phyloP scores from a whole-genome alignment of 2,329 filamentous ascomycete genomes.

The Cladosporium colombiae region DNA sequence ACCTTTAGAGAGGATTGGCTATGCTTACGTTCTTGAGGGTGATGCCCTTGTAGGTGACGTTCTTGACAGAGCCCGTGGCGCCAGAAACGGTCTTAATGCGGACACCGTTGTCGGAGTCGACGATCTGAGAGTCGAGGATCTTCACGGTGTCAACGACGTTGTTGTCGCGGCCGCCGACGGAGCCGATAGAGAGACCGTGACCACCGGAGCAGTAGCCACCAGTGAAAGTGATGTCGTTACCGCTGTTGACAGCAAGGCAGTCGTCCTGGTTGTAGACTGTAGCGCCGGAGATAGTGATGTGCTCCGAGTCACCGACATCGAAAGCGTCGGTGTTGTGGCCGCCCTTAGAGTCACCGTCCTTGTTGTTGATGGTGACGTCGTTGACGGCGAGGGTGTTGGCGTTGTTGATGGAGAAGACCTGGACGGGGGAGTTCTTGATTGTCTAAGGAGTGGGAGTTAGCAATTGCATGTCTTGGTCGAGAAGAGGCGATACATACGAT shows the following conservation, averaged over 20 bases:
- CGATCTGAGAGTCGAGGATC: slow-evolving; percentile 45
- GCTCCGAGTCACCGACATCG: slow-evolving; percentile 30
- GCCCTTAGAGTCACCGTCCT: slow-evolving; percentile 48
- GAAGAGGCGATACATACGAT: slow-evolving; percentile 24
- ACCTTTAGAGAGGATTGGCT: background rate
- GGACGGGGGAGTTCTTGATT: slow-evolving; percentile 58
- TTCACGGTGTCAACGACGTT: slow-evolving; percentile 52
- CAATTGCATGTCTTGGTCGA: no score
- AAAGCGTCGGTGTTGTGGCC: slow-evolving; percentile 38
- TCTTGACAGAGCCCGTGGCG: slow-evolving; percentile 53
- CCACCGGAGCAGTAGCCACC: slow-evolving; percentile 50
- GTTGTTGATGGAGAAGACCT: slow-evolving; percentile 52
- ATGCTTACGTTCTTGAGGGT: slow-evolving; percentile 37
- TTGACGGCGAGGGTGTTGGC: slow-evolving; percentile 49
- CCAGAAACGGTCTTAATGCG: slow-evolving; percentile 58
- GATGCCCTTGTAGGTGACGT: slow-evolving; percentile 57
- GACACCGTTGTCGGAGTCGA: slow-evolving; percentile 52
- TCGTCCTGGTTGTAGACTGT: slow-evolving; percentile 36
- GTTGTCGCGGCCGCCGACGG: slow-evolving; percentile 54
- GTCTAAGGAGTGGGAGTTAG: background rate
- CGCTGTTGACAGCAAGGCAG: slow-evolving; percentile 37
- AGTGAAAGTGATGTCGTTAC: slow-evolving; percentile 46
- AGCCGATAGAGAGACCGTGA: slow-evolving; percentile 58
- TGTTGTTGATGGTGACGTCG: slow-evolving; percentile 59
- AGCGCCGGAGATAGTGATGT: slow-evolving; percentile 31